A percentile compares a stretch with the other conserved stretches of the same genome.
Conservation (phyloP, 768 basidiomycete species). For the Trametes cubensis region DNA sequence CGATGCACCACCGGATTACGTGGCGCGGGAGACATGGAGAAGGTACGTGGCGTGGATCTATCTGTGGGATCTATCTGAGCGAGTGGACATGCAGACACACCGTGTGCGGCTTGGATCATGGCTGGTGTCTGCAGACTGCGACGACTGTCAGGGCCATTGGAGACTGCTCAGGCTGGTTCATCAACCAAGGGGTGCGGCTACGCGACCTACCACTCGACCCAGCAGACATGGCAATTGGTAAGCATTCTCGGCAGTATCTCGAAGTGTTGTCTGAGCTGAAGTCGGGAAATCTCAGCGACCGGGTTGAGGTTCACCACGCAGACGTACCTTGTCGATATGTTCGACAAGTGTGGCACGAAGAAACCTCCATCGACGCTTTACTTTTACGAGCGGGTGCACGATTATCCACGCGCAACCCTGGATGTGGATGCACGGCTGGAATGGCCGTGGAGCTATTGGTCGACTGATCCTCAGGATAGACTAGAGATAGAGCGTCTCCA, state of each 20-base stretch:
- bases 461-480: constrained; percentile 3
- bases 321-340: background rate
- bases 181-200: background rate
- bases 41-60: background rate
- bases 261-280: too few species aligned
- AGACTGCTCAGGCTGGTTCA: constrained; percentile 5
- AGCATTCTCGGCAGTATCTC: background rate
- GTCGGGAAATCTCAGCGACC: background rate
- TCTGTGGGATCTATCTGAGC: too few species aligned
- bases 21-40: background rate
- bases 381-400: constrained; percentile 20
- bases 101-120: background rate
- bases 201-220: constrained; percentile 5
- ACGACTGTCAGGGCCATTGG: background rate
- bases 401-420: constrained; percentile 7
- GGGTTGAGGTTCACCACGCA: constrained; percentile 13
- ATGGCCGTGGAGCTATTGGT: constrained; percentile 23
- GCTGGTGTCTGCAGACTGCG: constrained; percentile 1
- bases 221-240: constrained; percentile 4
- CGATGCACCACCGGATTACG: background rate
- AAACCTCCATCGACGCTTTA: constrained; percentile 6
- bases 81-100: background rate
- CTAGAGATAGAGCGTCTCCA: constrained; percentile 1
- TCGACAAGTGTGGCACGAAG: background rate
- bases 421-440: constrained; percentile 3